phyloP scores from a whole-genome alignment of 2,329 filamentous ascomycete genomes.

The Exophiala phaeomuriformis region DNA sequence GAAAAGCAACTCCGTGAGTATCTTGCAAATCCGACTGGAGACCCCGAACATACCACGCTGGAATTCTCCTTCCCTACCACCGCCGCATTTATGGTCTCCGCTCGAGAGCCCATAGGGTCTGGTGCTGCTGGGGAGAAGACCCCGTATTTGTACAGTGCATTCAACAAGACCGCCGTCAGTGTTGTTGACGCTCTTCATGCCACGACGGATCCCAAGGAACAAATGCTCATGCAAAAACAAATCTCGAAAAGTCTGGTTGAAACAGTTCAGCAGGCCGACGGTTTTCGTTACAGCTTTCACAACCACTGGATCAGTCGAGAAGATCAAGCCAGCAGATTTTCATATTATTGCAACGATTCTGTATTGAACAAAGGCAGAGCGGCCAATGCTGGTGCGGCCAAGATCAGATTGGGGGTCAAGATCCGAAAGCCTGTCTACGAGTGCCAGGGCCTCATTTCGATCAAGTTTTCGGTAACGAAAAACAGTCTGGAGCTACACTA shows the following conservation, averaged over 20 bases:
- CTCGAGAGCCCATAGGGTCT: conserved; percentile 1
- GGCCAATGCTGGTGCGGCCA: conserved; percentile 20
- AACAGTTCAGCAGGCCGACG: conserved; percentile 18
- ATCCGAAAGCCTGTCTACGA: conserved; percentile 24
- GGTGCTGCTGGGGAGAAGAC: conserved; percentile 5
- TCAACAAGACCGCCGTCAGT: conserved; percentile 21
- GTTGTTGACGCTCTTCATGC: conserved; percentile 22
- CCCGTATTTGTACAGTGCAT: conserved; percentile 15
- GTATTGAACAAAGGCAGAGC: conserved; percentile 24
- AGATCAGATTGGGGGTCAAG: conserved; percentile 14
- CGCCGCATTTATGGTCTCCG: conserved; percentile 23
- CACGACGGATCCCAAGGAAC: conserved; percentile 18
- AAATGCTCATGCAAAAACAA: conserved; percentile 19
- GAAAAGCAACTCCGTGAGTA: conserved; percentile 19
- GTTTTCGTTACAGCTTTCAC: conserved; percentile 25
- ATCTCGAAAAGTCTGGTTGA: conserved; percentile 23
- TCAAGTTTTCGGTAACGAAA: conserved; percentile 27
- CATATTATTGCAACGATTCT: conserved; percentile 26
- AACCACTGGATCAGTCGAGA: conserved; percentile 26
- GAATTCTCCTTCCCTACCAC: conserved; percentile 24
- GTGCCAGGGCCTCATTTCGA: conserved; percentile 19
- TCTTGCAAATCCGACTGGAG: conserved; percentile 16
- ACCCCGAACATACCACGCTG: conserved; percentile 24
- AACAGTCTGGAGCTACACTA: conserved; percentile 24
- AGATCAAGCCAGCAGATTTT: conserved; percentile 24